Percentiles rank a stretch among this genome's conserved stretches.
These are phyloP conservation scores for Tolypocladium album DNA, from an alignment of 2,329 filamentous ascomycete species.

Conservation along the genomic window DNA sequence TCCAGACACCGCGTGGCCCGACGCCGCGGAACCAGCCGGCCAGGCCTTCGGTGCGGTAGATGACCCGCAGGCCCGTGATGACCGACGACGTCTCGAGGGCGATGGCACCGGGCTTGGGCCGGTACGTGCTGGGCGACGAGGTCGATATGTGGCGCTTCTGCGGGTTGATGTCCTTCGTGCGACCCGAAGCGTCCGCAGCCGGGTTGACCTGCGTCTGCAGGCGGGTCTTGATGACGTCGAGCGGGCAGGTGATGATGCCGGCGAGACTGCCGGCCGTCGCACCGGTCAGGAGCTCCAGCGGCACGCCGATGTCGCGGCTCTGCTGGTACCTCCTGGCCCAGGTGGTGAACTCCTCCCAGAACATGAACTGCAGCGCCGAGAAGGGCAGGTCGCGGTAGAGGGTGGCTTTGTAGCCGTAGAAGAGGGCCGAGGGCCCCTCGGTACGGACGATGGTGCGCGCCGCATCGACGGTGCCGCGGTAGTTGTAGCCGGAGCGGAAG, in stretches of 20 bases:
- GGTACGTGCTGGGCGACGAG: constrained; percentile 76
- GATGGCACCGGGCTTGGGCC: constrained; percentile 66
- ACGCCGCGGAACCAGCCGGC: constrained; percentile 91
- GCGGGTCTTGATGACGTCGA: constrained; percentile 95
- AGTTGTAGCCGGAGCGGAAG: constrained; percentile 94
- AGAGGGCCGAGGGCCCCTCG: constrained; percentile 79
- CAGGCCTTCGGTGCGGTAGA: constrained; percentile 83
- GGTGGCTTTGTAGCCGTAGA: constrained; percentile 95
- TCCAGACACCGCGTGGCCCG: constrained; percentile 89
- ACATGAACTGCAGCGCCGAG: constrained; percentile 92
- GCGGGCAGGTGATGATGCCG: constrained; percentile 85
- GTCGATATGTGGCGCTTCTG: constrained; percentile 76
- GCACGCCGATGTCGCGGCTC: constrained; percentile 73
- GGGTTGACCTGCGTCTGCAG: constrained; percentile 78
- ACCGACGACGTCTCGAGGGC: constrained; percentile 85
- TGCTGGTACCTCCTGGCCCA: constrained; percentile 71
- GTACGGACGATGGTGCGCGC: constrained; percentile 70
- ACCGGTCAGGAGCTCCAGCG: constrained; percentile 79
- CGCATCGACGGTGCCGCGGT: constrained; percentile 75
- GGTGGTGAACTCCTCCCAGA: constrained; percentile 88
- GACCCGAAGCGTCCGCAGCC: constrained; percentile 14
- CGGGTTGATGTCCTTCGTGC: constrained; percentile 23
- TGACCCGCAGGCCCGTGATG: constrained; percentile 69
- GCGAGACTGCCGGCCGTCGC: constrained; percentile 85
- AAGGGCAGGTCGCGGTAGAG: constrained; percentile 91